A percentile compares a stretch with the other conserved stretches of the same genome.
Evolutionary conservation across 2,329 filamentous ascomycete species (phyloP).

Genomic region (Tothia fuscella): DNA sequence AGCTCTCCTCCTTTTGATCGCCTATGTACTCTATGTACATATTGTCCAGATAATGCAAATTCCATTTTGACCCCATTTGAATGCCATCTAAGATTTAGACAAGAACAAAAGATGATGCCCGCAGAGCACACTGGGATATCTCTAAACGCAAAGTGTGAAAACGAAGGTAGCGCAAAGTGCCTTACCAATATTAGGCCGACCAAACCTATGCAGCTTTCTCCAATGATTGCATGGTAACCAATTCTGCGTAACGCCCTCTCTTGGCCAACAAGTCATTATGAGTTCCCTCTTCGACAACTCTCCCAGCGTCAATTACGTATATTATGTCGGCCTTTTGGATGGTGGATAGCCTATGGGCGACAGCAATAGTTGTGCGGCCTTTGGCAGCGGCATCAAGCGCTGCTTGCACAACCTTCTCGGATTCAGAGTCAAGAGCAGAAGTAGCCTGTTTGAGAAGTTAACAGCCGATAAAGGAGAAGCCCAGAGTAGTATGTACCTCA

Average conservation of each 20-base stretch:
- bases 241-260: conserved; percentile 62
- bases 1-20: too few species aligned
- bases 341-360: conserved; percentile 82
- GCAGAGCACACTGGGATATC: too few species aligned
- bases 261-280: conserved; percentile 46
- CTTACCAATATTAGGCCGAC: too few species aligned
- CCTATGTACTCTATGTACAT: too few species aligned
- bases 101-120: too few species aligned
- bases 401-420: conserved; percentile 68
- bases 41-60: too few species aligned
- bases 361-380: conserved; percentile 85
- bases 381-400: conserved; percentile 72
- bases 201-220: conserved; percentile 35
- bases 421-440: conserved; percentile 50
- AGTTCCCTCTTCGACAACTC: conserved; percentile 72
- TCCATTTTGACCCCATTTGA: too few species aligned
- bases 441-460: conserved; percentile 64
- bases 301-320: conserved; percentile 89
- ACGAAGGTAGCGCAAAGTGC: too few species aligned
- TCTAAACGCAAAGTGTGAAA: too few species aligned
- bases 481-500: conserved; percentile 61
- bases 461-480: too few species aligned
- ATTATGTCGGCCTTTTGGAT: conserved; percentile 93
- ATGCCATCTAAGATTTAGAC: too few species aligned
- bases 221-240: conserved; percentile 70